Percentiles rank a stretch among this genome's conserved stretches.
Evolutionary conservation across 1,139 yeast genomes (phyloP).

Genomic region (Candida sp.): DNA sequence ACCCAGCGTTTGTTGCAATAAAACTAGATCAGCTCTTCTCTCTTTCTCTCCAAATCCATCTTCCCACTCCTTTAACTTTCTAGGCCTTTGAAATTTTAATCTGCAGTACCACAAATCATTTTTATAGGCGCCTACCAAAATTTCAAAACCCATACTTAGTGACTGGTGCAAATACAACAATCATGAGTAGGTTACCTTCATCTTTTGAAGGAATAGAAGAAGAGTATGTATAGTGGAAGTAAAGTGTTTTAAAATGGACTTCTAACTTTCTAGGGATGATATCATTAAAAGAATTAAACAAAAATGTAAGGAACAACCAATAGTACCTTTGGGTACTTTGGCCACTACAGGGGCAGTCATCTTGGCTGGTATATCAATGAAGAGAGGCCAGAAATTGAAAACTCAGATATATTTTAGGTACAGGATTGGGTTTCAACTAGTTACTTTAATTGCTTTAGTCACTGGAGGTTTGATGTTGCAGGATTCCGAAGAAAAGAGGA

Average conservation of each 20-base stretch:
- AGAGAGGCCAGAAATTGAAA: constrained; percentile 65
- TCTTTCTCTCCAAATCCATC: no score
- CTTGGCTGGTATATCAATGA: constrained; percentile 74
- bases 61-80: no score
- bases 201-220: constrained; percentile 21
- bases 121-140: no score
- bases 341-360: constrained; percentile 80
- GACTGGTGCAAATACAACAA: background rate
- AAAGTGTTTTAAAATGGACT: no score
- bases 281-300: constrained; percentile 26
- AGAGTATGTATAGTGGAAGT: constrained; percentile 15
- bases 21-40: no score
- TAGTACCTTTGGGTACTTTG: constrained; percentile 77
- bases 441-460: constrained; percentile 77
- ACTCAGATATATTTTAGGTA: constrained; percentile 89
- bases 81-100: no score
- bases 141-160: no score
- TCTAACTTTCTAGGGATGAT: constrained; percentile 10
- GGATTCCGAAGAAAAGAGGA: constrained; percentile 35
- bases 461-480: constrained; percentile 67
- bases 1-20: no score
- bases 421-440: constrained; percentile 84
- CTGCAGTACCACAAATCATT: no score
- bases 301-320: constrained; percentile 66
- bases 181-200: constrained; percentile 17